Evolutionary conservation across 768 basidiomycete genomes (phyloP).

Genomic region (Leccinum aurantiacum): DNA sequence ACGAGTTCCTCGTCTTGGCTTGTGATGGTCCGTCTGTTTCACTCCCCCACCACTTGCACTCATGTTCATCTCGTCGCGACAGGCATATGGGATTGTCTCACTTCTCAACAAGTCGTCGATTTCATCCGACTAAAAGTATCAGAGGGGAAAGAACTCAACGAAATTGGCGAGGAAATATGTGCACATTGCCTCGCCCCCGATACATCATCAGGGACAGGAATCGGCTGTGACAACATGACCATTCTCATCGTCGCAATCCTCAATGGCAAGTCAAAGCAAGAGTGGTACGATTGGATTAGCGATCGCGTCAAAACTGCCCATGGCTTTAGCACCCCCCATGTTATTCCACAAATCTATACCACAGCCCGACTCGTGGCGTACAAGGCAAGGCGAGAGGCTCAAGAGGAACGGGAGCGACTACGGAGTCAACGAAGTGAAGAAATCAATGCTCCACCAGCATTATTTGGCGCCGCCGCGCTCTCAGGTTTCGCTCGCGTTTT

Average conservation of each 20-base stretch:
- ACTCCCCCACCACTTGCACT: background rate
- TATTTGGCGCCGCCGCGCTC: slow-evolving; percentile 40
- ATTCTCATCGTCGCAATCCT: slow-evolving; percentile 87
- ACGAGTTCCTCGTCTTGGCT: slow-evolving; percentile 95
- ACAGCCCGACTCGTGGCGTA: slow-evolving; percentile 61
- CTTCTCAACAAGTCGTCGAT: slow-evolving; percentile 90
- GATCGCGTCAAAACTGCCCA: slow-evolving; percentile 74
- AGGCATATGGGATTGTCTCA: slow-evolving; percentile 99
- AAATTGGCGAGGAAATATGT: slow-evolving; percentile 89
- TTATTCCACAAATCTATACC: slow-evolving; percentile 76
- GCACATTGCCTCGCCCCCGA: slow-evolving; percentile 94
- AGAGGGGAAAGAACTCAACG: slow-evolving; percentile 71
- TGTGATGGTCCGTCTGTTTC: slow-evolving; percentile 76
- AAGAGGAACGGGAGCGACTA: slow-evolving; percentile 47
- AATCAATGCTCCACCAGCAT: slow-evolving; percentile 18
- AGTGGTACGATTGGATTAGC: slow-evolving; percentile 90
- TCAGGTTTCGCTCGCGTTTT: slow-evolving; percentile 56
- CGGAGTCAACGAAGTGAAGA: slow-evolving; percentile 39
- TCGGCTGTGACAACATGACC: slow-evolving; percentile 99
- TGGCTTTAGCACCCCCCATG: slow-evolving; percentile 76
- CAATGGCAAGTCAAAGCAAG: slow-evolving; percentile 81
- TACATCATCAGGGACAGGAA: slow-evolving; percentile 84
- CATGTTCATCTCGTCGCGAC: slow-evolving; percentile 5
- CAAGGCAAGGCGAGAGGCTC: slow-evolving; percentile 59
- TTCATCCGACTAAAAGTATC: slow-evolving; percentile 81